Percentiles rank a stretch among this genome's conserved stretches.
Conservation (phyloP, 1,284 basidiomycete species). For the Farysia itapuensis region DNA sequence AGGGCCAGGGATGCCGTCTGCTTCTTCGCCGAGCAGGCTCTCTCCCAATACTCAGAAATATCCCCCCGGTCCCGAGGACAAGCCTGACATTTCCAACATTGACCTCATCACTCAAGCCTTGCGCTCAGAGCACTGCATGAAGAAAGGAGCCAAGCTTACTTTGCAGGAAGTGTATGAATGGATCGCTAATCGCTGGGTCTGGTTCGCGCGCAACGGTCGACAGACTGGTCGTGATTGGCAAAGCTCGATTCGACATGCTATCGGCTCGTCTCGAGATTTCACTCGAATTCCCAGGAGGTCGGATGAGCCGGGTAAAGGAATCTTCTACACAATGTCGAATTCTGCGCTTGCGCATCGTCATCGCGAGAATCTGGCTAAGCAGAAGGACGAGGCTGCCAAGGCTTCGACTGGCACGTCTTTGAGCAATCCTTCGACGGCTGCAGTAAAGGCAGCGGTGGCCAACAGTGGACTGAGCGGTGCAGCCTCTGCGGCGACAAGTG, state of each 20-base stretch:
- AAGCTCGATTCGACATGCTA: constrained; percentile 53
- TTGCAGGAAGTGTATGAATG: constrained; percentile 88
- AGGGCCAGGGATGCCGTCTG: too few species aligned
- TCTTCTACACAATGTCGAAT: constrained; percentile 53
- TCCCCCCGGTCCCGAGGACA: constrained; percentile 40
- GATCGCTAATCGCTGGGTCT: constrained; percentile 83
- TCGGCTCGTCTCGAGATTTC: constrained; percentile 53
- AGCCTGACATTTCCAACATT: constrained; percentile 51
- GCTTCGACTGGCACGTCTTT: constrained; percentile 6
- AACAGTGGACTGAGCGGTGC: neutral
- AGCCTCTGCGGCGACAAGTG: constrained; percentile 4
- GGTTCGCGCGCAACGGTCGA: constrained; percentile 67
- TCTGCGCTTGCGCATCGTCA: constrained; percentile 43
- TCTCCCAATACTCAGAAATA: constrained; percentile 10
- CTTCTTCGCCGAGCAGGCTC: too few species aligned
- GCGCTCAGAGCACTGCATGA: constrained; percentile 33
- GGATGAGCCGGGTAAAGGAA: constrained; percentile 55
- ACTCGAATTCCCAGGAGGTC: constrained; percentile 45
- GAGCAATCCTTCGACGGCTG: neutral
- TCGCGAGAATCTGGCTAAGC: constrained; percentile 28
- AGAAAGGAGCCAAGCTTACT: constrained; percentile 77
- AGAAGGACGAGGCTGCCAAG: constrained; percentile 38
- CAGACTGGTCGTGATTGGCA: constrained; percentile 57
- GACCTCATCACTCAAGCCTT: constrained; percentile 54
- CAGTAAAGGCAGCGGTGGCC: neutral